phyloP scores from a whole-genome alignment of 352 stramenopile species.

The Ophiocytium majus region DNA sequence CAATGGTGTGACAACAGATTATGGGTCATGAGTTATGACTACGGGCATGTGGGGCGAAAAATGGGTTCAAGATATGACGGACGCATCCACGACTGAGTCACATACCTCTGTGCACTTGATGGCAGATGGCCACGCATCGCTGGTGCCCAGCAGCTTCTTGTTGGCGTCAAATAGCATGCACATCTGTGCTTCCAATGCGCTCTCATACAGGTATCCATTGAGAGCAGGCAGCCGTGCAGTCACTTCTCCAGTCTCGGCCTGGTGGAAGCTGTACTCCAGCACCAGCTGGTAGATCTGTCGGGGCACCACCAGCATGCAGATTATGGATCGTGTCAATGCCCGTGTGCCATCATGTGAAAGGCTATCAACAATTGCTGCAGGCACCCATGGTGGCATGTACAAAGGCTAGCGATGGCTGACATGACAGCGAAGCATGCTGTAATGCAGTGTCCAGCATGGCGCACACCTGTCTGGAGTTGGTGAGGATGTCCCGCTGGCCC shows the following conservation, averaged over 20 bases:
- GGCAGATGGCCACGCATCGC: constrained; percentile 75
- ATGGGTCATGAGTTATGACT: too few relatives aligned
- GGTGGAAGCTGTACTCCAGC: constrained; percentile 80
- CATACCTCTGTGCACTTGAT: constrained; percentile 57
- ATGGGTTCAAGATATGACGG: neutral
- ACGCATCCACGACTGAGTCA: neutral
- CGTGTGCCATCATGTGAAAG: too few relatives aligned
- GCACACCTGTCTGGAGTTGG: constrained; percentile 61
- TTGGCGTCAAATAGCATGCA: constrained; percentile 88
- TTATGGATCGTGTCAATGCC: too few relatives aligned
- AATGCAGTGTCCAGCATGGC: too few relatives aligned
- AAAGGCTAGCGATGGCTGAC: too few relatives aligned
- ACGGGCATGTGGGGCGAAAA: too few relatives aligned
- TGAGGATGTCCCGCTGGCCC: constrained; percentile 72
- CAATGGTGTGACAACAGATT: too few relatives aligned
- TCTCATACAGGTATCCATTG: constrained; percentile 84
- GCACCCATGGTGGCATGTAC: too few relatives aligned
- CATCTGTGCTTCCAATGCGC: constrained; percentile 82
- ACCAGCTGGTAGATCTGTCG: constrained; percentile 80
- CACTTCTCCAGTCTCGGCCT: constrained; percentile 74
- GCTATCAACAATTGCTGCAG: too few relatives aligned
- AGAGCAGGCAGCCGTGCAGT: constrained; percentile 72
- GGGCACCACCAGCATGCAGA: too few relatives aligned
- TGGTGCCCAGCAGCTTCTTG: constrained; percentile 79
- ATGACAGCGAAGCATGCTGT: too few relatives aligned